Base-by-base conservation (phyloP, 2,329 filamentous ascomycete species). In the Fusarium coffeatum region DNA sequence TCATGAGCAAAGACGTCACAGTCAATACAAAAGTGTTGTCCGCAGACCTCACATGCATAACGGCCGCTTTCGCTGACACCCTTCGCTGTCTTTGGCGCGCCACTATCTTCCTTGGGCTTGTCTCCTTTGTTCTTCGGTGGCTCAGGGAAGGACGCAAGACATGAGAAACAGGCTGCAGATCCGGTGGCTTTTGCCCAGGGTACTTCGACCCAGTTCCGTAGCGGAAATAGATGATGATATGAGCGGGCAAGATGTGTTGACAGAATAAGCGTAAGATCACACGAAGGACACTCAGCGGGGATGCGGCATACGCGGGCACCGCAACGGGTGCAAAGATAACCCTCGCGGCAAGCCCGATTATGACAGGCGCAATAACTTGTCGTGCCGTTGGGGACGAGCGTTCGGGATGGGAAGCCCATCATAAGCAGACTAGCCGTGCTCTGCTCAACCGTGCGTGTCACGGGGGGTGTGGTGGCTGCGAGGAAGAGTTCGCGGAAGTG, bases 1-100 rank as follows among this genome's bases (percentile, higher is more conserved):
- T 98, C 94, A 78, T 99, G 96, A 25, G 93, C 92, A 81, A 96
- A 98, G 25, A 98, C 89, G 79, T 99, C 96, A 79, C 96, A 99
- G 79, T 99, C 96, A 71, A 99, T 97, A 83, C 96, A 99, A 78
- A 98, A 99, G 81, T 98, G 95, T 64, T 92, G 90, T 5, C 87
- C 82, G 80, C 96, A 99, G n/a, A 91, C 90, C 72, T 91, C 88
- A 78, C 96, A 99, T 63, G 92, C 93, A 78, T 99, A 99, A 54
- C 96, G 85, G 49, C 92, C 90, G 76, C 92, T 96, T 82, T 97
- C 93, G 78, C 92, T 95, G 45, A 94, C 90, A 2, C 91, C 90
- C 75, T 89, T 91, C 20, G 79, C 71, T 15, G 70, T 66, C 53
- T 74, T 69, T 40, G 73, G 75, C 6, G 61, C 37, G 25, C 59